Base-by-base conservation (phyloP, 129 eudicot species). In the Heracleum sosnowskyi region DNA sequence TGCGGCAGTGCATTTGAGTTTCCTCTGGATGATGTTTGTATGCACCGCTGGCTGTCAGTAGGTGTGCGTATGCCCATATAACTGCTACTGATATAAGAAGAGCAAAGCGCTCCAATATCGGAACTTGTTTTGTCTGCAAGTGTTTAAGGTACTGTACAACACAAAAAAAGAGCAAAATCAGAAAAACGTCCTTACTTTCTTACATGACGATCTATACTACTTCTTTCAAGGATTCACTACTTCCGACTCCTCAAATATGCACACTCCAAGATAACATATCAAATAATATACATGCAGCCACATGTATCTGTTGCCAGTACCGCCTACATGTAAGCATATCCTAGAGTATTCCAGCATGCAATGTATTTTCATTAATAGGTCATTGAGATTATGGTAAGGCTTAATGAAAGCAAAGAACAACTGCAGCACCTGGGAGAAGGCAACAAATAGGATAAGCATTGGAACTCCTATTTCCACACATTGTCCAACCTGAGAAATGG, bases 51-150 rank as follows among this genome's bases (percentile, higher is more conserved):
- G 95, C 95, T 46, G 99, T 96, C 76, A 96, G 78, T 51, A 96
- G 86, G 77, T 96, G 99, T 76, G 99, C 97, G 72, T 92, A 96
- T 74, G 99, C 97, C 99, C 99, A 96, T 64, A 96, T 90, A n/a
- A 92, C 89, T 16, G 91, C 87, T 9, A 92, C 79, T 34, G 97
- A 81, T 36, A 96, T 71, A 69, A 96, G 71, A 77, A 96, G 97
- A 15, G 97, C 99, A 80, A 96, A 96, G 1, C 97, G 82, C 86
- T 96, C 99, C 89, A 96, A 44, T 74, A 96, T 79, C 3, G 99
- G 99, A 71, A 92, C 29, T 79, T 90, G 89, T 62, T 84, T 92
- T 22, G 90, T 85, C 76, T 96, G 97, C 84, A 96, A 92, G 63
- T 92, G 88, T 81, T 96, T 92, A 82, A 96, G 84, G 87, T 96